phyloP scores from a whole-genome alignment of 139 green algal species.

The Asterochloris erici region DNA sequence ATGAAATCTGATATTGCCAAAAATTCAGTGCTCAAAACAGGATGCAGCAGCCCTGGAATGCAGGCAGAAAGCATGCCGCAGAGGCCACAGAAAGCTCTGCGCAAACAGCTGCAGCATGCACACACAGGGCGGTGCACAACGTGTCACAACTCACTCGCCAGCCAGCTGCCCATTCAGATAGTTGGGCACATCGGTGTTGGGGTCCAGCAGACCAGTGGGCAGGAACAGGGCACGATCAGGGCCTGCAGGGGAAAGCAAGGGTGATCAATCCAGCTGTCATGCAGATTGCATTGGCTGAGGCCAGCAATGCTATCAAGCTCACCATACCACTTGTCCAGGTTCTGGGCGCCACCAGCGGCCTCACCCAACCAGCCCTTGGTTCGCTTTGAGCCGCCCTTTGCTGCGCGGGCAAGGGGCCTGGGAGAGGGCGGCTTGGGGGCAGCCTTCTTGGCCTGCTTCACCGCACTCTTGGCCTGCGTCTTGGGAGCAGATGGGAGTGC shows the following conservation, averaged over 20 bases:
- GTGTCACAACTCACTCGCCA: slow-evolving; percentile 75
- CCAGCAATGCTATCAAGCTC: slow-evolving; percentile 19
- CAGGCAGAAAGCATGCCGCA: too few species aligned
- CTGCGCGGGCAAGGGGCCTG: slow-evolving; percentile 27
- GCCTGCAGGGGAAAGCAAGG: slow-evolving; percentile 44
- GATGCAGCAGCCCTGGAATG: not conserved
- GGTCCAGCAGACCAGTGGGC: slow-evolving; percentile 80
- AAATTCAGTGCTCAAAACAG: not conserved
- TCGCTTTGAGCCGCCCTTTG: slow-evolving; percentile 3
- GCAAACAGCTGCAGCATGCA: too few species aligned
- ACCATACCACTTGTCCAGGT: slow-evolving; percentile 88
- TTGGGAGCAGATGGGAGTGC: slow-evolving; percentile 7
- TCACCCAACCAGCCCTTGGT: slow-evolving; percentile 65
- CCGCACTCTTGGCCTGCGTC: not conserved
- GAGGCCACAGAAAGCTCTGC: too few species aligned
- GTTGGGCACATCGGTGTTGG: slow-evolving; percentile 60
- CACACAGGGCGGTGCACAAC: not conserved
- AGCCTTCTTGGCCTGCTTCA: slow-evolving; percentile 29
- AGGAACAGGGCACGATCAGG: slow-evolving; percentile 81
- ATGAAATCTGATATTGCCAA: slow-evolving; percentile 8
- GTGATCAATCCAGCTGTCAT: not conserved
- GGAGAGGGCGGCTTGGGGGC: slow-evolving; percentile 11
- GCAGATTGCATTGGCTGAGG: not conserved
- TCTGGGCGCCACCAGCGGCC: slow-evolving; percentile 26
- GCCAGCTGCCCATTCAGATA: slow-evolving; percentile 88